Conservation (phyloP, 805 yeast genomes). For the Saccharomycopsis vini region DNA sequence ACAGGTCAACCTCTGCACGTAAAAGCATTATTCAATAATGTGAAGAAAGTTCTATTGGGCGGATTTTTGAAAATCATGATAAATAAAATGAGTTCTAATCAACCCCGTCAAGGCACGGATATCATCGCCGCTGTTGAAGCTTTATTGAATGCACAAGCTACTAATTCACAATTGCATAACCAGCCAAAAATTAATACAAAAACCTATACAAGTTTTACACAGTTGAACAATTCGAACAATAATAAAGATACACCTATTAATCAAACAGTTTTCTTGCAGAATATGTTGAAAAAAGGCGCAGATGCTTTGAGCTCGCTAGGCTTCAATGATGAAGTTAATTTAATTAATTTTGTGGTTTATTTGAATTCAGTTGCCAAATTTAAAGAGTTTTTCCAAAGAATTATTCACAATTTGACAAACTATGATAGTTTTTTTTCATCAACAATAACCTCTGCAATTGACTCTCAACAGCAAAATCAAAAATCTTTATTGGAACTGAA, state of each 20-base stretch:
- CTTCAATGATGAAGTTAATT: constrained; percentile 36
- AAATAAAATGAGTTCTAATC: constrained; percentile 37
- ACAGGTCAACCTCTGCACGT: constrained; percentile 58
- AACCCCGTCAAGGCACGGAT: constrained; percentile 31
- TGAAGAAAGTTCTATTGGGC: constrained; percentile 50
- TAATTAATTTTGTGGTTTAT: constrained; percentile 54
- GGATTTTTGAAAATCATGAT: constrained; percentile 54
- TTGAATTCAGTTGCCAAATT: constrained; percentile 67
- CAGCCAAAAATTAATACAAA: too few relatives aligned
- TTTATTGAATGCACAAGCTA: constrained; percentile 12
- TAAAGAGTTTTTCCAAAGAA: constrained; percentile 44
- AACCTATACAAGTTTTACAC: too few relatives aligned
- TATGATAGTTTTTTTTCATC: not conserved
- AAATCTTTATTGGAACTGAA: constrained; percentile 27
- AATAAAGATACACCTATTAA: not conserved
- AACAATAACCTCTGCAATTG: constrained; percentile 22
- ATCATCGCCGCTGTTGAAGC: constrained; percentile 21
- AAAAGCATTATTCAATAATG: constrained; percentile 39
- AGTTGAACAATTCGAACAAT: constrained; percentile 1
- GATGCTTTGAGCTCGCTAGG: constrained; percentile 30
- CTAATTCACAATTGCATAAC: not conserved
- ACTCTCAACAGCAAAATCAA: constrained; percentile 24
- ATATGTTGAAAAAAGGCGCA: constrained; percentile 36
- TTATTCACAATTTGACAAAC: constrained; percentile 33
- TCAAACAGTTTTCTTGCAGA: constrained; percentile 13